Evolutionary conservation across 805 yeast species (phyloP).

Genomic region (Suhomyces xylopsoci): DNA sequence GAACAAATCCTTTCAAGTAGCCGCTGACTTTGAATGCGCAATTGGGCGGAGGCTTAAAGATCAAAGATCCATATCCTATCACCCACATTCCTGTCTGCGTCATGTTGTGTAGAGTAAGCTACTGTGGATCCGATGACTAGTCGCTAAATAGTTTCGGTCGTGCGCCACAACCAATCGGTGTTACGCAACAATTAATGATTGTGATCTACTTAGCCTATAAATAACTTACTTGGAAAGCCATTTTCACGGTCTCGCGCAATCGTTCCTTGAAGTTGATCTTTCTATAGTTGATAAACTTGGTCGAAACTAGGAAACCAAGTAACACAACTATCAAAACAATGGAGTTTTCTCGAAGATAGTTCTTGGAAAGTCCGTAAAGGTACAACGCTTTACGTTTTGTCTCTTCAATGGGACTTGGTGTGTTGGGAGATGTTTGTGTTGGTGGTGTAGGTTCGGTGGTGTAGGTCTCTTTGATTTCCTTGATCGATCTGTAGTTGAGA

Average conservation of each 20-base stretch:
- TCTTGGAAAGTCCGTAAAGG: conserved; percentile 16
- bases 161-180: conserved; percentile 1
- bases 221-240: conserved; percentile 45
- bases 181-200: background rate
- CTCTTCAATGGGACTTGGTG: background rate
- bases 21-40: conserved; percentile 65
- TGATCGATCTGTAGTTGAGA: conserved; percentile 28
- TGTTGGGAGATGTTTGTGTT: background rate
- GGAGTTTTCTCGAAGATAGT: conserved; percentile 26
- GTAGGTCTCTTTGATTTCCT: conserved; percentile 23
- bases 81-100: conserved; percentile 58
- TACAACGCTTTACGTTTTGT: conserved; percentile 17
- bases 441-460: background rate
- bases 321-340: conserved; percentile 24
- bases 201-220: conserved; percentile 14
- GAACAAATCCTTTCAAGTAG: conserved; percentile 65
- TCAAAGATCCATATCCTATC: conserved; percentile 85
- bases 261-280: conserved; percentile 28
- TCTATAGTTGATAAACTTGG: conserved; percentile 20
- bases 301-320: conserved; percentile 16
- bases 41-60: conserved; percentile 86
- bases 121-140: background rate
- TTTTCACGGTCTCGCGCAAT: conserved; percentile 34
- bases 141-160: background rate
- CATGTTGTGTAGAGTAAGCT: background rate